Evolutionary conservation across 2,329 filamentous ascomycete species (phyloP).

Genomic region (Myriosclerotinia duriaeana): DNA sequence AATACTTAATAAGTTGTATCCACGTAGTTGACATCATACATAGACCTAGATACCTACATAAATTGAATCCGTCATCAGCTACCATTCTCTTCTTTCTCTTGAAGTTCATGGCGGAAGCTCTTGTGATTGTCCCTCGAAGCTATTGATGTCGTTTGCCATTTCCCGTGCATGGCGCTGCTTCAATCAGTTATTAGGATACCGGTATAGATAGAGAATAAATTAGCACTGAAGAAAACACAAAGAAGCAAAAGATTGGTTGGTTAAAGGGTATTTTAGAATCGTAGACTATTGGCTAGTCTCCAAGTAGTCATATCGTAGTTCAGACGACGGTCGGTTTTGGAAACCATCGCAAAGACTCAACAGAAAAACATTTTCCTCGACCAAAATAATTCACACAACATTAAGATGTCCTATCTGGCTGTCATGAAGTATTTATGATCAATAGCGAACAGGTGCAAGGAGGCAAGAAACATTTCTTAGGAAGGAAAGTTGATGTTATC

Average conservation of each 20-base stretch:
- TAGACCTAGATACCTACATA: conserved; percentile 14
- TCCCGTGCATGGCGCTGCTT: no score
- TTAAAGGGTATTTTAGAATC: not conserved
- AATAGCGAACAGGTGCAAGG: not conserved
- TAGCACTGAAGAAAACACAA: not conserved
- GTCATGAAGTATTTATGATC: not conserved
- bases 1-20: conserved; percentile 20
- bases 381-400: not conserved
- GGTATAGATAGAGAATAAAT: not conserved
- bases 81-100: not conserved
- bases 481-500: not conserved
- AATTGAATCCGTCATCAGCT: not conserved
- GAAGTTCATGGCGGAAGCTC: not conserved
- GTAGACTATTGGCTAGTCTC: not conserved
- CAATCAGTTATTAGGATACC: not conserved
- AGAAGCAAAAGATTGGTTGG: not conserved
- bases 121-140: not conserved
- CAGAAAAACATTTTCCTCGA: not conserved
- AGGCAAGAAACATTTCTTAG: not conserved
- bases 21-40: conserved; percentile 5
- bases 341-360: not conserved
- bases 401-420: not conserved
- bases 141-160: not conserved
- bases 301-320: not conserved
- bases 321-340: not conserved